Evolutionary conservation across 176 grass and related monocot genomes (phyloP).

Genomic region (Hsuehochloa calcarea): DNA sequence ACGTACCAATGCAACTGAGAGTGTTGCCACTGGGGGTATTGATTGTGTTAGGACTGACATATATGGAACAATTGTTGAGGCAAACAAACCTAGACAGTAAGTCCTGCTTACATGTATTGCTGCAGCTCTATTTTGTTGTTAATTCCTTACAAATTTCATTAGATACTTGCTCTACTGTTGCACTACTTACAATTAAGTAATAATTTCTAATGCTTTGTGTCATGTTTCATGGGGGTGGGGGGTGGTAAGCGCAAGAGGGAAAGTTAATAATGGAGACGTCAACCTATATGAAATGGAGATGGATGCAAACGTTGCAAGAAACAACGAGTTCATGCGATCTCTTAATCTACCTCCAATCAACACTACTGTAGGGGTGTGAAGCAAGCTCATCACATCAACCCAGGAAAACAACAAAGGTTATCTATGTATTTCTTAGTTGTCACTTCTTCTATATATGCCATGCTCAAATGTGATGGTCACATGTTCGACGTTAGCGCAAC

Average conservation of each 20-base stretch:
- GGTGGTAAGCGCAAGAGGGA: too few relatives aligned
- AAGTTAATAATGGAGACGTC: too few relatives aligned
- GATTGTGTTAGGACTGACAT: background rate
- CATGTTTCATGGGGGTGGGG: too few relatives aligned
- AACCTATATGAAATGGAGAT: too few relatives aligned
- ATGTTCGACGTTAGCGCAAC: too few relatives aligned
- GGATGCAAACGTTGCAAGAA: background rate
- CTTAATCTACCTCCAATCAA: too few relatives aligned
- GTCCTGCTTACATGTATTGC: background rate
- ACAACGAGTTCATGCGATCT: background rate
- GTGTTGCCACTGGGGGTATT: background rate
- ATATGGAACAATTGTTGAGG: background rate
- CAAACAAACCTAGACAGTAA: background rate
- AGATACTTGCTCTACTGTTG: background rate
- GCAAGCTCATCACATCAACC: background rate
- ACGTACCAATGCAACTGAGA: background rate
- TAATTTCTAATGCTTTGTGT: too few relatives aligned
- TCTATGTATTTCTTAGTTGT: background rate
- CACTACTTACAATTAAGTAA: too few relatives aligned
- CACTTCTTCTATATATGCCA: too few relatives aligned
- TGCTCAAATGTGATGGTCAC: too few relatives aligned
- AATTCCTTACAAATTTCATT: background rate
- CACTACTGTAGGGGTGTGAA: background rate
- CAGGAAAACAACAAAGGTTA: background rate
- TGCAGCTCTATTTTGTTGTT: background rate